Percentiles rank a stretch among this genome's conserved stretches.
Evolutionary conservation across 345 rosid species (phyloP).

Genomic region (Heritiera littoralis): DNA sequence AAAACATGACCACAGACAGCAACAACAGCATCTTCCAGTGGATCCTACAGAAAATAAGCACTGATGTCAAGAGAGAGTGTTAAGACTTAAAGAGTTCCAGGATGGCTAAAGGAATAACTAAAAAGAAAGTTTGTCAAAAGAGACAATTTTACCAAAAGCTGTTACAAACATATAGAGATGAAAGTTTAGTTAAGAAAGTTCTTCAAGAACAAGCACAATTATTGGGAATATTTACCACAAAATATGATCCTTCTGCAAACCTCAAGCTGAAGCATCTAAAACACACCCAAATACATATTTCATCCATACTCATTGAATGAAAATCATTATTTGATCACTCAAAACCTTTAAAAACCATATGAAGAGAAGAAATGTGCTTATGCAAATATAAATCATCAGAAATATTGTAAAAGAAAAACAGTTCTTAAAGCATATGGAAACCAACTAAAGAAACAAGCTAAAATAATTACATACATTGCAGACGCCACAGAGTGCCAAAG

Average conservation of each 20-base stretch:
- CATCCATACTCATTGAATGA: not conserved
- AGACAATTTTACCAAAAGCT: not conserved
- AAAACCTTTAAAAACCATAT: not conserved
- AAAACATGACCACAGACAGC: slow-evolving; percentile 87
- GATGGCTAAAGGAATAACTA: slow-evolving; percentile 5
- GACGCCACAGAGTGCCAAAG: slow-evolving; percentile 85
- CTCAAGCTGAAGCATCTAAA: slow-evolving; percentile 9
- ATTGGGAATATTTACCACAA: not conserved
- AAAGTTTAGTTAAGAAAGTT: not conserved
- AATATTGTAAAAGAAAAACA: not conserved
- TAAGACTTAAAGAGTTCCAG: not conserved
- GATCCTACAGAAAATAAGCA: slow-evolving; percentile 53
- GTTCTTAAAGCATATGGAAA: not conserved
- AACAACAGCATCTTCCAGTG: slow-evolving; percentile 95
- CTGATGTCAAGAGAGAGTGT: slow-evolving; percentile 5
- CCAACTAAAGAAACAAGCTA: not conserved
- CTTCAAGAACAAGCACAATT: not conserved
- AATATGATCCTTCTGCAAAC: slow-evolving; percentile 2
- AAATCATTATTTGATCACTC: not conserved
- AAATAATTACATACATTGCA: slow-evolving; percentile 66
- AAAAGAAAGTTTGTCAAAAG: not conserved
- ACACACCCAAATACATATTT: not conserved
- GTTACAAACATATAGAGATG: slow-evolving; percentile 9
- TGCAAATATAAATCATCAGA: not conserved
- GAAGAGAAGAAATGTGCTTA: not conserved